These are phyloP conservation scores for Coniosporium tulheliwenetii DNA, from an alignment of 2,329 filamentous ascomycete genomes.

Conservation along the genomic window DNA sequence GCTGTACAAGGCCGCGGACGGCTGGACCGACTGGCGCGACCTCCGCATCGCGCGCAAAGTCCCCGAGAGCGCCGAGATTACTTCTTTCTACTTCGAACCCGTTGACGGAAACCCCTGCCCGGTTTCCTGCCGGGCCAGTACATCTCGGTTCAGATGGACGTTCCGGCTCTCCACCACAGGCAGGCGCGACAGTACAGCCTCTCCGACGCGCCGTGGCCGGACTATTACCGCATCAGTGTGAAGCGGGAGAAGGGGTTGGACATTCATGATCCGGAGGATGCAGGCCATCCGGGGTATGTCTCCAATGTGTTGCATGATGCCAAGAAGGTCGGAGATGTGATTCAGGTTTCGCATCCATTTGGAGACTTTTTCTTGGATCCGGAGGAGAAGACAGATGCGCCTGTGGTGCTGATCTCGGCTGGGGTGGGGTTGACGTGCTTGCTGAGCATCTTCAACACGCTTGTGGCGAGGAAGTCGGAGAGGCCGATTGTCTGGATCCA, in stretches of 20 bases:
- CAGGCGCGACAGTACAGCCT: conserved; percentile 62
- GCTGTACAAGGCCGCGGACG: conserved; percentile 44
- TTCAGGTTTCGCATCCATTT: conserved; percentile 51
- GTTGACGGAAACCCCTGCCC: conserved; percentile 45
- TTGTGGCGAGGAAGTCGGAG: conserved; percentile 18
- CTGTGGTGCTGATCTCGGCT: conserved; percentile 50
- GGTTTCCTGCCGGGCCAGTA: conserved; percentile 57
- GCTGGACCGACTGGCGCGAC: conserved; percentile 51
- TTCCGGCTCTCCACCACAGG: conserved; percentile 42
- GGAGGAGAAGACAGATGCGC: conserved; percentile 26
- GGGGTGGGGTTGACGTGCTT: conserved; percentile 56
- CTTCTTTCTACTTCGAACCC: conserved; percentile 54
- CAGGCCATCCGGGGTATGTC: conserved; percentile 45
- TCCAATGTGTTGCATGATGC: conserved; percentile 54
- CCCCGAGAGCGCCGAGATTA: conserved; percentile 51
- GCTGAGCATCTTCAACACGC: conserved; percentile 46
- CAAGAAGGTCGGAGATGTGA: conserved; percentile 42
- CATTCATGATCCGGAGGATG: conserved; percentile 26
- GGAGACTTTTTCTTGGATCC: conserved; percentile 46
- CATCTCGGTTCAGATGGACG: conserved; percentile 44
- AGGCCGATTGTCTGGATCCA: conserved; percentile 49
- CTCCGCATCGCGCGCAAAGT: conserved; percentile 52
- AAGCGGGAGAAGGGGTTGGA: conserved; percentile 48
- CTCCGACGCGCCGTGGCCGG: conserved; percentile 44
- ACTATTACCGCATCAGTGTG: conserved; percentile 55